A percentile compares a stretch with the other conserved stretches of the same genome.
Evolutionary conservation across 2,329 filamentous ascomycete genomes (phyloP).

Genomic region (Fonsecaea pedrosoi): DNA sequence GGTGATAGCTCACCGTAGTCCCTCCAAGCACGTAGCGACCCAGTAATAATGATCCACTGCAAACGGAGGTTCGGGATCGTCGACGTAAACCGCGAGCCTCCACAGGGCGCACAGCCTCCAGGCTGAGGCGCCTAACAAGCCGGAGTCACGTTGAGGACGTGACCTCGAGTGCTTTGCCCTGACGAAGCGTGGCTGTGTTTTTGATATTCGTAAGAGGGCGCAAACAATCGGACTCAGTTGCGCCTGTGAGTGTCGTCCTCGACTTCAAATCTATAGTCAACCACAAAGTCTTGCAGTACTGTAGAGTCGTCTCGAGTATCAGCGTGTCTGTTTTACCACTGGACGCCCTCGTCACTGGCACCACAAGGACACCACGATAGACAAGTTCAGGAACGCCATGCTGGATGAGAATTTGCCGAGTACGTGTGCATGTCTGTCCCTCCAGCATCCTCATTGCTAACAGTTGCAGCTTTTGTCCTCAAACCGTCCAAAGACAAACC

Average conservation of each 20-base stretch:
- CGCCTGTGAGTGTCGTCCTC: conserved; percentile 2
- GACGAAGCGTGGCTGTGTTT: conserved; percentile 15
- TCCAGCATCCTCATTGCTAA: conserved; percentile 20
- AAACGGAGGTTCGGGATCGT: neutral
- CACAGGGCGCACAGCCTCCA: neutral
- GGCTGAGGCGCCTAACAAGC: conserved; percentile 3
- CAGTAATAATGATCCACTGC: neutral
- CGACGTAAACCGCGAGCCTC: neutral
- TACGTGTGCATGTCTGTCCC: conserved; percentile 44
- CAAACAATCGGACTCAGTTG: neutral
- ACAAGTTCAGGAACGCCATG: conserved; percentile 59
- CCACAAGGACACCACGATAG: neutral
- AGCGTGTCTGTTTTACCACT: neutral
- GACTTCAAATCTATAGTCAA: neutral
- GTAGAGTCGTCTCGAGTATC: neutral
- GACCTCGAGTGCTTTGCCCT: conserved; percentile 1
- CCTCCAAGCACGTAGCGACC: neutral
- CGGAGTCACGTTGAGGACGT: neutral
- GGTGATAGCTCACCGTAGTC: neutral
- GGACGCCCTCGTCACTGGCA: neutral
- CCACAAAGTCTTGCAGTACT: neutral
- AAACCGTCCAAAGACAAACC: conserved; percentile 58
- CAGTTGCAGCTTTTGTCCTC: conserved; percentile 62
- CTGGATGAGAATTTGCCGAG: conserved; percentile 93
- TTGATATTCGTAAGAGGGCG: conserved; percentile 4